These are phyloP conservation scores for Colletotrichum camelliae DNA, from an alignment of 2,329 filamentous ascomycete species.

Conservation along the genomic window DNA sequence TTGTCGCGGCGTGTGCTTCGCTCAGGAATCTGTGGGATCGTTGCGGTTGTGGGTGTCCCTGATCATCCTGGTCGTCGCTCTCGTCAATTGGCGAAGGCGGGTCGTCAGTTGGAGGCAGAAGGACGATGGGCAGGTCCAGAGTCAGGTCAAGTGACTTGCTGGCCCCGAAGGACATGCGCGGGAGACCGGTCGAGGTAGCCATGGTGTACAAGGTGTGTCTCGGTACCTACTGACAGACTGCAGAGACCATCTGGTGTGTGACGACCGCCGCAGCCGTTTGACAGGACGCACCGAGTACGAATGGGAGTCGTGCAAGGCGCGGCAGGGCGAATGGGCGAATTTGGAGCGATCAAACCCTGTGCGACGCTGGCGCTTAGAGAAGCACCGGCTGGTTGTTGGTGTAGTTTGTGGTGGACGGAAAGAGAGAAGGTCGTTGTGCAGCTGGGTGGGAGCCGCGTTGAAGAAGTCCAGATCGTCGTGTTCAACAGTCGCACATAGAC, in stretches of 20 bases:
- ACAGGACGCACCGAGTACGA: background rate
- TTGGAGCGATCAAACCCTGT: background rate
- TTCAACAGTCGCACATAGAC: slow-evolving; percentile 11
- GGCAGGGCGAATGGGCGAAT: background rate
- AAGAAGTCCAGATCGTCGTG: background rate
- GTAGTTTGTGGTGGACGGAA: background rate
- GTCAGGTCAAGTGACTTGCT: slow-evolving; percentile 17
- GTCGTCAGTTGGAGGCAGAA: slow-evolving; percentile 17
- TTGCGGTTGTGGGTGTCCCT: slow-evolving; percentile 19
- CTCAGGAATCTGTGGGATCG: slow-evolving; percentile 15
- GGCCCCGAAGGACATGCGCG: slow-evolving; percentile 24
- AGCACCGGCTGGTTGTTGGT: background rate
- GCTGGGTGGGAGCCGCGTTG: background rate
- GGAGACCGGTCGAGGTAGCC: slow-evolving; percentile 21
- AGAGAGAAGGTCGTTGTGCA: background rate
- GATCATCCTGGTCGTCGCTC: slow-evolving; percentile 17
- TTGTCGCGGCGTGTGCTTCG: slow-evolving; percentile 8
- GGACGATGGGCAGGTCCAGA: slow-evolving; percentile 20
- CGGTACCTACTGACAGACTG: background rate
- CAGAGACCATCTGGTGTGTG: slow-evolving; percentile 16
- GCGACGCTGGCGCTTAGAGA: slow-evolving; percentile 11
- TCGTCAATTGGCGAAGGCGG: slow-evolving; percentile 1
- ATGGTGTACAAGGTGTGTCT: slow-evolving; percentile 18
- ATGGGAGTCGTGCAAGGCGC: slow-evolving; percentile 4
- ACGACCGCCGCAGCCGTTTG: slow-evolving; percentile 13